Evolutionary conservation across 768 basidiomycete genomes (phyloP), one percentile per base, ranked within the genome.

Genomic region (Candolleomyces efflorescens): DNA sequence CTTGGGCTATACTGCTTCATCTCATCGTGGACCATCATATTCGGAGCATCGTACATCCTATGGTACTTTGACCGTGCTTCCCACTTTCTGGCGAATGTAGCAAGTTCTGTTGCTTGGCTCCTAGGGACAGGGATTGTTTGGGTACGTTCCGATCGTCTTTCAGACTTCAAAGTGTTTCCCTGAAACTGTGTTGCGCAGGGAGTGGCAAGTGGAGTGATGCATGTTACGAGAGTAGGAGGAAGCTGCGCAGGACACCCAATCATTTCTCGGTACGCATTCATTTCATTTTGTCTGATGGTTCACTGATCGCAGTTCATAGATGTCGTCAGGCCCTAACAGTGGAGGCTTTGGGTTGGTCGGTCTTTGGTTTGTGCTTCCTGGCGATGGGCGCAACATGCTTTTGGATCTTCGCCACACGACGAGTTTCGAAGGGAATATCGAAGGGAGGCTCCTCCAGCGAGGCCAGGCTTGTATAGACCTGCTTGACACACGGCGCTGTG

Each of bases 91-190:
- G 89, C 89, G n/a, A 86, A 82, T 67, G 75, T 92, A 44, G 87
- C 90, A 22, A 88, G 87, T 61, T 92, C 90, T 17, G 79, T 90
- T 18, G 67, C 86, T 55, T 92, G 90, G 90, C 73, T 92, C 27
- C 68, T 83, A 24, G 66, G 85, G 38, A 89, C 89, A 2, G 74
- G 80, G 5, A 67, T 80, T 5, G 66, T 91, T 64, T 92, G 90
- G 90, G 90, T 85, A 60, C 59, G 81, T 70, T 3, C 26, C 20
- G 38, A 17, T 27, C 20, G 15, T 27, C 52, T 41, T 15, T 12
- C n/a, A 17, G 11, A 49, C n/a, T n/a, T 20, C 27, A 49, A 32
- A 32, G 32, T 5, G 6, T 32, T 7, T 32, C 32, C 32, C 32
- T 32, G 6, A 32, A 7, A 53, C 12, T 47, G 47, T 32, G n/a